Conservation (phyloP, 768 basidiomycete genomes). For the Kockovaella imperatae region DNA sequence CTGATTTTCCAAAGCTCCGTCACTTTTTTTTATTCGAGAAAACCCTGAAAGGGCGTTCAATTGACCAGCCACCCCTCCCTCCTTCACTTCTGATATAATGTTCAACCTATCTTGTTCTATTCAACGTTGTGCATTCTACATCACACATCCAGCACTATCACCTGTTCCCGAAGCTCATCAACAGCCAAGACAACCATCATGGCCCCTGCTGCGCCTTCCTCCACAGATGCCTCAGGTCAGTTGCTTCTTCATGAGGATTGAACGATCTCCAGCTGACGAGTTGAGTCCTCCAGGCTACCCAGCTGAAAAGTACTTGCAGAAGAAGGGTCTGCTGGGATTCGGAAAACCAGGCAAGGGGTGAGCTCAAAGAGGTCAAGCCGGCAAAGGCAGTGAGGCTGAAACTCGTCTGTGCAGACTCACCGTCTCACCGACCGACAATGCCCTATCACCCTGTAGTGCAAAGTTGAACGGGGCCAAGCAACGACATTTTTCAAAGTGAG, state of each 20-base stretch:
- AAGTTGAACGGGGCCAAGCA: conserved; percentile 45
- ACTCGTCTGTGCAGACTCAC: neutral
- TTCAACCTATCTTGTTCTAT: too few relatives aligned
- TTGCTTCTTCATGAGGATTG: neutral
- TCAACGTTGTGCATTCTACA: too few relatives aligned
- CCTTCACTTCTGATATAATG: too few relatives aligned
- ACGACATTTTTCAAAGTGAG: conserved; percentile 45
- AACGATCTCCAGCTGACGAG: neutral
- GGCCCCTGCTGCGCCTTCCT: too few relatives aligned
- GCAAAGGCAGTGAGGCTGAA: neutral
- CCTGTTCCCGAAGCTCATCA: too few relatives aligned
- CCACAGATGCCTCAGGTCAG: too few relatives aligned
- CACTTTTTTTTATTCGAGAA: too few relatives aligned
- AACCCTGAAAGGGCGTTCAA: too few relatives aligned
- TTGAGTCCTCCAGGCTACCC: conserved; percentile 1
- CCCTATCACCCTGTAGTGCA: conserved; percentile 45
- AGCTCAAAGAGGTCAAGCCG: conserved; percentile 4
- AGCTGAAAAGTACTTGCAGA: conserved; percentile 21
- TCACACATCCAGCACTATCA: too few relatives aligned
- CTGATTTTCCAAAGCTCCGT: too few relatives aligned
- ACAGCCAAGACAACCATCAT: too few relatives aligned
- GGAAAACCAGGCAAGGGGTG: conserved; percentile 20
- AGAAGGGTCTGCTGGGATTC: conserved; percentile 35
- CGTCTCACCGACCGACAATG: conserved; percentile 45
- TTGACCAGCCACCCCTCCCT: too few relatives aligned